These are phyloP conservation scores for Paraconiothyrium sp. DNA, from an alignment of 2,329 filamentous ascomycete genomes.

Conservation along the genomic window DNA sequence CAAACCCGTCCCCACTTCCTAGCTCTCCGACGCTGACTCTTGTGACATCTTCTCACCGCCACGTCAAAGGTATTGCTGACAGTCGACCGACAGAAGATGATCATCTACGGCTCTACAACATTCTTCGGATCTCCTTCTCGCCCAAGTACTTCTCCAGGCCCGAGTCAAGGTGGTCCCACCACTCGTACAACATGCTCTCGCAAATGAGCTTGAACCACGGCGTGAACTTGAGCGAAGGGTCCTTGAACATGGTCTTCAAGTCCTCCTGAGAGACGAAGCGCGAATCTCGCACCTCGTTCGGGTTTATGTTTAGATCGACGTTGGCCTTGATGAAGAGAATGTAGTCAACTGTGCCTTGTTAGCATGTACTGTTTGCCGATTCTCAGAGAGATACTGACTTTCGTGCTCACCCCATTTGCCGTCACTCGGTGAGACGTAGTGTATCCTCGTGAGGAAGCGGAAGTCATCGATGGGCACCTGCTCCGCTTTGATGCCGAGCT, in stretches of 20 bases:
- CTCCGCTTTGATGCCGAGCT: conserved; percentile 87
- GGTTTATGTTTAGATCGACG: conserved; percentile 82
- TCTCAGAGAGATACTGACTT: conserved; percentile 68
- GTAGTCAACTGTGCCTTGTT: conserved; percentile 78
- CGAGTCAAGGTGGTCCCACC: conserved; percentile 88
- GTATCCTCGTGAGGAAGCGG: conserved; percentile 93
- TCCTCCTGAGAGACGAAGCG: conserved; percentile 84
- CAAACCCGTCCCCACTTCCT: neutral
- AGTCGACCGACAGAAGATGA: neutral
- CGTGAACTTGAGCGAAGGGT: conserved; percentile 84
- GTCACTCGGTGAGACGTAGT: conserved; percentile 96
- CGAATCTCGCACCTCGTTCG: conserved; percentile 88
- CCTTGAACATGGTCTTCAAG: conserved; percentile 84
- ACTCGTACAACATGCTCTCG: conserved; percentile 96
- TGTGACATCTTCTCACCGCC: neutral
- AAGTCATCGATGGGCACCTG: conserved; percentile 94
- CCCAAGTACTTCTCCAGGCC: conserved; percentile 86
- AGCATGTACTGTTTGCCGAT: conserved; percentile 22
- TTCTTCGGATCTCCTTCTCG: conserved; percentile 87
- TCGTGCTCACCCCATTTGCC: conserved; percentile 99
- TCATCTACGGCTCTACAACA: conserved; percentile 59
- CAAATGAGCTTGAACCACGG: conserved; percentile 99
- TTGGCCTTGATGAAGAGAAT: conserved; percentile 94
- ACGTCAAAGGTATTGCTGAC: neutral
- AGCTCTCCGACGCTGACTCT: neutral